Conservation (phyloP, 1,284 basidiomycete species). For the Xanthoconium separans region DNA sequence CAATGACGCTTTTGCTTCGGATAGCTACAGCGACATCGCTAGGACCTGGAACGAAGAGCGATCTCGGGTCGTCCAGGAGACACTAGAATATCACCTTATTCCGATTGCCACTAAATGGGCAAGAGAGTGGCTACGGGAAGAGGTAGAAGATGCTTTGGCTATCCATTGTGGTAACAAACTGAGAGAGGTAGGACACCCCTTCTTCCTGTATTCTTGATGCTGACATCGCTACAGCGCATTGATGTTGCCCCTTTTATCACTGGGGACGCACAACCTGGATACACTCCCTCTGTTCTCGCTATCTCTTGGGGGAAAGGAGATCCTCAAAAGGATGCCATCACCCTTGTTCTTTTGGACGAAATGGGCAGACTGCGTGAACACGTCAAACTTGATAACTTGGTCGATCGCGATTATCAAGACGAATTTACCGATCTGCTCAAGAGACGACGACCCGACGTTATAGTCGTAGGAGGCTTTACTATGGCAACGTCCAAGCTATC, state of each 20-base stretch:
- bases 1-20: constrained; percentile 82
- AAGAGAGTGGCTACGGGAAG: constrained; percentile 86
- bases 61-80: constrained; percentile 74
- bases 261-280: constrained; percentile 62
- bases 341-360: constrained; percentile 84
- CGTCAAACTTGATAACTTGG: constrained; percentile 85
- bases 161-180: constrained; percentile 66
- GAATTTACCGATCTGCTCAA: constrained; percentile 83
- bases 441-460: constrained; percentile 82
- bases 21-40: constrained; percentile 82
- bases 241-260: constrained; percentile 75
- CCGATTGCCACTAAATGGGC: constrained; percentile 86
- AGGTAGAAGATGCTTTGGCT: constrained; percentile 85
- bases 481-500: constrained; percentile 78
- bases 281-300: constrained; percentile 84
- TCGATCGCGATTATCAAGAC: constrained; percentile 62
- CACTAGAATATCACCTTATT: constrained; percentile 77
- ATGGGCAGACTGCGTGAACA: constrained; percentile 88
- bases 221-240: constrained; percentile 49
- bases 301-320: constrained; percentile 96
- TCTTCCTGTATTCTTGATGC: constrained; percentile 9
- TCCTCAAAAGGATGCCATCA: constrained; percentile 86
- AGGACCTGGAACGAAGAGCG: constrained; percentile 94
- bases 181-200: constrained; percentile 57
- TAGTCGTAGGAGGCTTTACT: constrained; percentile 88